Evolutionary conservation across 306 rosid species (phyloP).

Genomic region (Casuarina cunninghamiana): DNA sequence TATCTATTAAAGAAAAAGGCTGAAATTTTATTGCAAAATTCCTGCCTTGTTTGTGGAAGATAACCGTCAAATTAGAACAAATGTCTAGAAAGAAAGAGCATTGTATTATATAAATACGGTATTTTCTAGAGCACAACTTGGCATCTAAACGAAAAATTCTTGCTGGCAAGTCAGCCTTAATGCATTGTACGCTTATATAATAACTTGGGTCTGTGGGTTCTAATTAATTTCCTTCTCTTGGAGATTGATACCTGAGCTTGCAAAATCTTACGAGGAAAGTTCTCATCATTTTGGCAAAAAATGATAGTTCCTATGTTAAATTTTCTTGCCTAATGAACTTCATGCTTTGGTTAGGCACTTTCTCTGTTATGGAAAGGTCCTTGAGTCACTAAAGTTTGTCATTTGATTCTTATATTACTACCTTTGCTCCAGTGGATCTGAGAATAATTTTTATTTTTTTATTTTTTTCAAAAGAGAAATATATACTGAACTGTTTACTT

Average conservation of each 20-base stretch:
- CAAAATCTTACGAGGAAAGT: background rate
- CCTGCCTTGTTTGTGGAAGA: background rate
- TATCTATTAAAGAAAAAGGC: background rate
- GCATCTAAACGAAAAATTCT: background rate
- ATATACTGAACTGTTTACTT: background rate
- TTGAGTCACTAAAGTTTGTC: background rate
- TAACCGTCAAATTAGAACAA: conserved; percentile 1
- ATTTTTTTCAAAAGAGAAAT: background rate
- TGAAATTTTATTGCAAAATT: background rate
- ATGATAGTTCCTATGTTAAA: background rate
- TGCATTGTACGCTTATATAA: background rate
- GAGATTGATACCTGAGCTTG: background rate
- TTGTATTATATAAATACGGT: background rate
- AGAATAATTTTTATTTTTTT: background rate
- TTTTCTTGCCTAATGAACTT: background rate
- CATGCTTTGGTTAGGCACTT: background rate
- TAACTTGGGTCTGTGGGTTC: background rate
- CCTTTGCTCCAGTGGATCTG: background rate
- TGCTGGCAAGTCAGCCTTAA: background rate
- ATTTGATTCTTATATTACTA: background rate
- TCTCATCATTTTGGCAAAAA: background rate
- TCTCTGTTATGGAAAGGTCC: background rate
- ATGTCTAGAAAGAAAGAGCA: background rate
- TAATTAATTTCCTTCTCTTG: background rate
- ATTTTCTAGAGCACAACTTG: background rate